These are phyloP conservation scores for Oryza brachyantha DNA, from an alignment of 176 grass and related monocot genomes.

Conservation along the genomic window DNA sequence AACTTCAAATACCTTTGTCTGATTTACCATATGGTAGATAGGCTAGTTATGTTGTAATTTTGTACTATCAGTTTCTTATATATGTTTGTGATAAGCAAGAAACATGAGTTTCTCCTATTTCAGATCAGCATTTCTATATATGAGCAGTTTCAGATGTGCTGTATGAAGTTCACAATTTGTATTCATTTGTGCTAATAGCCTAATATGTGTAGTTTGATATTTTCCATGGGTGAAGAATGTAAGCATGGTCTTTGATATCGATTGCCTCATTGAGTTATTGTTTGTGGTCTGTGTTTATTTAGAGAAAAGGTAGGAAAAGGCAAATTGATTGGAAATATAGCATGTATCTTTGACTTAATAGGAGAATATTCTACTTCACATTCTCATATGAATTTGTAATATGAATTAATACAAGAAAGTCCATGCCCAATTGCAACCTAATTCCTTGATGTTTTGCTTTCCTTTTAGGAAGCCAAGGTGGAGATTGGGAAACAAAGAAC, in stretches of 20 bases:
- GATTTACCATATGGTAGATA: background rate
- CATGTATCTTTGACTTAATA: conserved; percentile 12
- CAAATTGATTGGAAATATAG: background rate
- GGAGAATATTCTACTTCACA: background rate
- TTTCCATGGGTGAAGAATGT: background rate
- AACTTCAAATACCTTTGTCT: background rate
- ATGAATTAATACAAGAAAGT: background rate
- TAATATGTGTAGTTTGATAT: background rate
- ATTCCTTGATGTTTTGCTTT: conserved; percentile 12
- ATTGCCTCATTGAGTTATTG: background rate
- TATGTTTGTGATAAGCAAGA: background rate
- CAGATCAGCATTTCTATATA: background rate
- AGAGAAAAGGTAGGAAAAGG: background rate
- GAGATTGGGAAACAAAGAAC: conserved; percentile 93
- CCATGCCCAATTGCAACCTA: background rate
- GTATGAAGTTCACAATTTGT: background rate
- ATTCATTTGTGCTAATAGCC: background rate
- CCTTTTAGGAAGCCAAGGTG: conserved; percentile 71
- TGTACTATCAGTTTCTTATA: background rate
- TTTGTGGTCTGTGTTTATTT: background rate
- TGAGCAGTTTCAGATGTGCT: conserved; percentile 5
- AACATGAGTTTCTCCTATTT: background rate
- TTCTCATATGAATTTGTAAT: background rate
- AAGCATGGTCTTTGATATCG: background rate
- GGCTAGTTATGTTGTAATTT: background rate